Base-by-base conservation (phyloP, 257 asterid genomes). In the Nicotiana sylvestris region DNA sequence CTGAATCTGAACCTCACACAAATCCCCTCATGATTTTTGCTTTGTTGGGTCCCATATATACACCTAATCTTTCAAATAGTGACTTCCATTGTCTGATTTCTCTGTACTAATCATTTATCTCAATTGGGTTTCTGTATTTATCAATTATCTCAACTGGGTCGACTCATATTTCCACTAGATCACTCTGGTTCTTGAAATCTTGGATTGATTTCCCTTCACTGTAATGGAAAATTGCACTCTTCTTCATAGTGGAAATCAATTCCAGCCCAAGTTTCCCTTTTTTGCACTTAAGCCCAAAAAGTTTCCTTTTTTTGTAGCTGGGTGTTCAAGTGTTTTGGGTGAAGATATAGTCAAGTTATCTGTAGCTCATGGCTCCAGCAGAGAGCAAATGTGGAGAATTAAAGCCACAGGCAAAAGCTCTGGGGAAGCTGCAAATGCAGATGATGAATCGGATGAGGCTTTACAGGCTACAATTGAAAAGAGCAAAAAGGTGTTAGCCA, bases 401-500 rank as follows among this genome's bases (percentile, higher is more conserved):
- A 87, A 84, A 62, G 93, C 97, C 7, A 82, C 84, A 30, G 65
- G 86, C 25, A 84, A 89, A 53, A 90, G 83, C 39, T 68, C 76
- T 43, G 90, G 86, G 84, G 91, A 70, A 37, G 91, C 58, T 62
- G 90, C 87, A 81, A 80, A 69, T 77, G 92, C 66, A 43, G 51
- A 43, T 35, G 92, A 88, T 74, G 92, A 85, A 60, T 51, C 89
- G 25, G 97, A 91, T 12, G 96, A 94, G 68, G 90, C 92, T 57
- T 86, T 93, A 35, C 92, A 93, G 85, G 92, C 89, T 70, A 91
- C 98, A 1, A 87, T 92, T 82, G 95, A 91, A 81, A 94, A 92
- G 88, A 90, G 98, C 93, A 90, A 92, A 80, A 92, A 89, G 85
- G 95, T 93, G 77, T 89, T 94, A 81, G 95, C 93, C 30, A 76